Evolutionary conservation across 2,329 filamentous ascomycete genomes (phyloP).

Genomic region (Hypoxylon sp.): DNA sequence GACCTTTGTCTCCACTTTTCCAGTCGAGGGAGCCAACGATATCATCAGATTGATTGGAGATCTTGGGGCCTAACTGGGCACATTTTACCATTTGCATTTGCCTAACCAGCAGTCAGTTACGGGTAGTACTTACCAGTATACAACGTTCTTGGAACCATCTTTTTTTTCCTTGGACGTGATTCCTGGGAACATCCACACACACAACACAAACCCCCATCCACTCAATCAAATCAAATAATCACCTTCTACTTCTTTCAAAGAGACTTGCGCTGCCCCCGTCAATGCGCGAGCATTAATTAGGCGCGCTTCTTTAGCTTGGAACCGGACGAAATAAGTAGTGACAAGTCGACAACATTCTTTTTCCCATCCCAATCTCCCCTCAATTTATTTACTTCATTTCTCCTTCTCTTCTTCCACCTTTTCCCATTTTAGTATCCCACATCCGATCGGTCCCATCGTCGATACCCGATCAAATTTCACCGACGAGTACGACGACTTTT

Average conservation of each 20-base stretch:
- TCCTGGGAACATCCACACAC: slow-evolving; percentile 23
- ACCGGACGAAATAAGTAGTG: slow-evolving; percentile 30
- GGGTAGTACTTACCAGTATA: not conserved
- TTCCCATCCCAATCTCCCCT: slow-evolving; percentile 9
- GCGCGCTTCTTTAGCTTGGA: slow-evolving; percentile 25
- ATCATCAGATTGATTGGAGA: slow-evolving; percentile 22
- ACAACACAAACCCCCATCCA: slow-evolving; percentile 19
- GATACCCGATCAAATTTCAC: slow-evolving; percentile 13
- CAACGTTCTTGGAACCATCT: not conserved
- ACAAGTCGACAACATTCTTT: slow-evolving; percentile 34
- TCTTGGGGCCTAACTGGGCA: slow-evolving; percentile 19
- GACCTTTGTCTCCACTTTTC: slow-evolving; percentile 27
- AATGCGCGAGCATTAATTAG: slow-evolving; percentile 33
- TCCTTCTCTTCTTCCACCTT: slow-evolving; percentile 1
- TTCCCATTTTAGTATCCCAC: slow-evolving; percentile 14
- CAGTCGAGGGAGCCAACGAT: slow-evolving; percentile 21
- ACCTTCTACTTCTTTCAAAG: not conserved
- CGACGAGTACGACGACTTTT: not conserved
- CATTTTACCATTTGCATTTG: slow-evolving; percentile 15
- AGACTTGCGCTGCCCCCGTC: slow-evolving; percentile 8
- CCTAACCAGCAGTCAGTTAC: slow-evolving; percentile 10
- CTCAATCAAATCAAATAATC: slow-evolving; percentile 14
- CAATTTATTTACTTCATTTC: slow-evolving; percentile 6
- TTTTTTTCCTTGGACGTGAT: slow-evolving; percentile 13
- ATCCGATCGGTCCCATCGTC: slow-evolving; percentile 18